Evolutionary conservation across 768 basidiomycete genomes (phyloP).

Genomic region (Roridomyces roridus): DNA sequence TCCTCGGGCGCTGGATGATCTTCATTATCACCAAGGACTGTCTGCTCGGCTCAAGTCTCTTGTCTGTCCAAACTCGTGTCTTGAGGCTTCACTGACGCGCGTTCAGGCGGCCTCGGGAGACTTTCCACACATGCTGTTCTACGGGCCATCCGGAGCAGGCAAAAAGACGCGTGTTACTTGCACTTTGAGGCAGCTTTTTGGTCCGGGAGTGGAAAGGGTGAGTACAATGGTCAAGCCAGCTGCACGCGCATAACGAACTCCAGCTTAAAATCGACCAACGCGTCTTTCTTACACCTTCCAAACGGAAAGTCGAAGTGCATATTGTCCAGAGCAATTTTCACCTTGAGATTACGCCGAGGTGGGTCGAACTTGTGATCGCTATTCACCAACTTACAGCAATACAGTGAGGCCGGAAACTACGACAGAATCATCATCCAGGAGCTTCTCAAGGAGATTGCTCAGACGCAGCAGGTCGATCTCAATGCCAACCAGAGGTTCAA

Average conservation of each 20-base stretch:
- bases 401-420: conserved; percentile 93
- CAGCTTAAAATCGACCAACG: conserved; percentile 98
- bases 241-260: not conserved
- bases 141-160: conserved; percentile 95
- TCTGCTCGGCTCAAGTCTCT: conserved; percentile 82
- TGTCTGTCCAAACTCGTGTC: conserved; percentile 42
- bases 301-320: conserved; percentile 94
- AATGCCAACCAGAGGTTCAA: conserved; percentile 97
- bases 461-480: conserved; percentile 97
- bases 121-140: conserved; percentile 98
- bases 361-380: conserved; percentile 19
- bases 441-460: conserved; percentile 96
- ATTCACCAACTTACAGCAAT: not conserved
- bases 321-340: conserved; percentile 98
- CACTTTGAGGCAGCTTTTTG: conserved; percentile 88
- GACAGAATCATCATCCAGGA: conserved; percentile 97
- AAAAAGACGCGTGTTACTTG: conserved; percentile 97
- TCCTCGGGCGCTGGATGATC: conserved; percentile 80
- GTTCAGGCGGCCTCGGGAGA: conserved; percentile 84
- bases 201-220: conserved; percentile 92
- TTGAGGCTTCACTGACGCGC: not conserved
- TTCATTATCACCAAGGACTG: conserved; percentile 87
- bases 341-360: conserved; percentile 98
- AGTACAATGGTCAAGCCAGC: conserved; percentile 14
- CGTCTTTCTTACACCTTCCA: conserved; percentile 92